These are phyloP conservation scores for Cucurbita ficifolia DNA, from an alignment of 306 rosid species.

Conservation along the genomic window DNA sequence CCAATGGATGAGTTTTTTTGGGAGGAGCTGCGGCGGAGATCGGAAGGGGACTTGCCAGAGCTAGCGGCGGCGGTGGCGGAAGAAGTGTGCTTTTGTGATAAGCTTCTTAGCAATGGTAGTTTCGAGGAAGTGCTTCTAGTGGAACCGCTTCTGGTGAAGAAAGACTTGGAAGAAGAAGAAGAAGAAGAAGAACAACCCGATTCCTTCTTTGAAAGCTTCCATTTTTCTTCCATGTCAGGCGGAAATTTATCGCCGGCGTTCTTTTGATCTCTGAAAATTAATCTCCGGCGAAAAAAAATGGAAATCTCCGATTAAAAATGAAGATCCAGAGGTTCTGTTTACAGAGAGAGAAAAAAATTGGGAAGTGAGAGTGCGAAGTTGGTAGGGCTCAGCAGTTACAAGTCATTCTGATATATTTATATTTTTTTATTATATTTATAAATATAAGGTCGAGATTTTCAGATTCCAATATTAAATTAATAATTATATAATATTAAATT, in stretches of 20 bases:
- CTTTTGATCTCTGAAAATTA: too few relatives aligned
- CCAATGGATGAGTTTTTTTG: slow-evolving; percentile 46
- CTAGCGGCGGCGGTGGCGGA: not conserved
- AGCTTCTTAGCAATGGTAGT: slow-evolving; percentile 51
- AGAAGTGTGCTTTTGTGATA: slow-evolving; percentile 36
- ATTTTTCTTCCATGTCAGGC: slow-evolving; percentile 46
- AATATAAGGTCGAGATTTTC: too few relatives aligned
- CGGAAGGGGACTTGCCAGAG: not conserved
- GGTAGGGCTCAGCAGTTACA: not conserved
- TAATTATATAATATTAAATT: too few relatives aligned
- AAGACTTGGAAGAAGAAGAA: slow-evolving; percentile 18
- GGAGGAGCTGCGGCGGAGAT: slow-evolving; percentile 49
- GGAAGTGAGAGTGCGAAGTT: slow-evolving; percentile 2
- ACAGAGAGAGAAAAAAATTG: not conserved
- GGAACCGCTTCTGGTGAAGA: slow-evolving; percentile 41
- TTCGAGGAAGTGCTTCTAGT: slow-evolving; percentile 48
- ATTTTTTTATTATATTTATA: not conserved
- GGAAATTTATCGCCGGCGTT: not conserved
- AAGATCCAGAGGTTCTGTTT: not conserved
- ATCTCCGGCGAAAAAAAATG: too few relatives aligned
- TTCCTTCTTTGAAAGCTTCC: slow-evolving; percentile 76
- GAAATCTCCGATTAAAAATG: not conserved
- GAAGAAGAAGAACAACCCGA: not conserved
- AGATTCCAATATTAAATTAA: too few relatives aligned
- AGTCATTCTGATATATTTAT: not conserved